Evolutionary conservation across 2,329 filamentous ascomycete species (phyloP), one percentile per base, ranked within the genome.

Genomic region (Alternaria novae-zelandiae): DNA sequence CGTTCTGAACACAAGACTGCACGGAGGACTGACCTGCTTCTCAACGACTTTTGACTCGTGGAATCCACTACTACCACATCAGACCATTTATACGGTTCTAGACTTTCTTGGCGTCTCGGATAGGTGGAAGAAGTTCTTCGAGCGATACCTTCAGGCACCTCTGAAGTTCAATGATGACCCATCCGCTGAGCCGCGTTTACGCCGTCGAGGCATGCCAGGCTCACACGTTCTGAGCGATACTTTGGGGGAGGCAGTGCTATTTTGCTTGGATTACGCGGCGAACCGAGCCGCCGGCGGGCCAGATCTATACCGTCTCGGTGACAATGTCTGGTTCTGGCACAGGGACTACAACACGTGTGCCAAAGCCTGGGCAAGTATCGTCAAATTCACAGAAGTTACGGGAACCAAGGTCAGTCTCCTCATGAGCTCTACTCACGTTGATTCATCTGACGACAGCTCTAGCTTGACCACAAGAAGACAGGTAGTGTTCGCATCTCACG

Each of bases 301-400:
- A 50, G 72, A 83, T 4, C 70, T 85, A 0, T 82, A 85, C 62
- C 83, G 84, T 2, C 66, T 85, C 15, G 82, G 85, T 50, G 83
- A 86, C 61, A 84, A 86, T 55, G 67, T 85, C 12, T 86, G 84
- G 83, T 79, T 85, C 17, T 78, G 74, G 74, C 82, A 81, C 28
- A 82, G 82, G 3, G 74, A 83, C 17, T 82, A 82, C 6, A 69
- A 76, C 3, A 72, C 74, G 5, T 82, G 81, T 53, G 79, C 75
- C 6, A 71, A 74, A 45, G 83, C 83, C 15, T 86, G 84, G 84
- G 65, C 72, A 11, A 77, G 75, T 13, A 80, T 86, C 69, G 59
- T 78, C n/a, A 56, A 77, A 4, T 86, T 84, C 60, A 78, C 81
- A 2, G 65, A 79, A 11, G 71, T 82, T 4, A 83, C 83, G 66